These are phyloP conservation scores for Westerdykella ornata DNA, from an alignment of 2,329 filamentous ascomycete genomes.

Conservation along the genomic window DNA sequence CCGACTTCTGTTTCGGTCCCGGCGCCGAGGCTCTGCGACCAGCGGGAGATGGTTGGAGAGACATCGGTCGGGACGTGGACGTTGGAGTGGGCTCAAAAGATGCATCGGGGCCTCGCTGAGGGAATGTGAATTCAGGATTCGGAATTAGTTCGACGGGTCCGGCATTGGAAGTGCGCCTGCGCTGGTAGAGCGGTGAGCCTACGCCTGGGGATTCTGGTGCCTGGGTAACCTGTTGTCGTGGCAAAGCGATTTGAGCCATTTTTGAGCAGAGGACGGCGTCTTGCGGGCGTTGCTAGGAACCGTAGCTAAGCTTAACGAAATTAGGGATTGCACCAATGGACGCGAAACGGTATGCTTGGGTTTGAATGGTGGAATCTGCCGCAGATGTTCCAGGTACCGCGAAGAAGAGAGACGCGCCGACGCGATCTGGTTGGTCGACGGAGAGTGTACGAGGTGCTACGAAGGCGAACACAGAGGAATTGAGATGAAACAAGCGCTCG, in stretches of 20 bases:
- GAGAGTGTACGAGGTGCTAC: slow-evolving; percentile 23
- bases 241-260: slow-evolving; percentile 36
- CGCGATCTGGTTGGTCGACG: slow-evolving; percentile 19
- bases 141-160: slow-evolving; percentile 40
- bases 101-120: slow-evolving; percentile 33
- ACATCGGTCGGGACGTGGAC: slow-evolving; percentile 34
- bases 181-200: slow-evolving; percentile 36
- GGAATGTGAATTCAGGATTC: slow-evolving; percentile 47
- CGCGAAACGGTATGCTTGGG: slow-evolving; percentile 17
- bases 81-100: slow-evolving; percentile 27
- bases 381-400: slow-evolving; percentile 19
- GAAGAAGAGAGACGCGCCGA: slow-evolving; percentile 10
- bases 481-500: slow-evolving; percentile 37
- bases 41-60: slow-evolving; percentile 31
- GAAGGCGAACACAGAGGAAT: slow-evolving; percentile 25
- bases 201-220: slow-evolving; percentile 26
- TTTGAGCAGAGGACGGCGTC: slow-evolving; percentile 21
- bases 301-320: slow-evolving; percentile 20
- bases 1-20: slow-evolving; percentile 37
- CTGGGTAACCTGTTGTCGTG: slow-evolving; percentile 38
- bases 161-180: slow-evolving; percentile 26
- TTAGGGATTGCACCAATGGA: slow-evolving; percentile 23
- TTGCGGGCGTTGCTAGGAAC: slow-evolving; percentile 17
- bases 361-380: slow-evolving; percentile 15
- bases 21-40: slow-evolving; percentile 30